Percentiles rank a stretch among this genome's conserved stretches.
phyloP scores from a whole-genome alignment of 1,284 basidiomycete species.

The Entoloma clypeatum region DNA sequence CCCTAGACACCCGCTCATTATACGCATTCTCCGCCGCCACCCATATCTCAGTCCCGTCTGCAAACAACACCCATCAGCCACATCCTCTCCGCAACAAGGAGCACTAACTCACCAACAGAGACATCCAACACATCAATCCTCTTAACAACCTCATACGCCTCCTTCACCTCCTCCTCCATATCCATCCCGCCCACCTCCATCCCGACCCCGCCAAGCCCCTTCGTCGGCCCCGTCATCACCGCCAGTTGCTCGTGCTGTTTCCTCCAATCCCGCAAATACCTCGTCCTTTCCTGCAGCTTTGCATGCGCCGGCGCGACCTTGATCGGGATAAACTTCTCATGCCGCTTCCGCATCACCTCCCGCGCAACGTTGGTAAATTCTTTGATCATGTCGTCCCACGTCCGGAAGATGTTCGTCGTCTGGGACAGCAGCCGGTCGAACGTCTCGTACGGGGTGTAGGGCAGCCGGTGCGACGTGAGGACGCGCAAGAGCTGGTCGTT shows the following conservation, averaged over 20 bases:
- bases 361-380: constrained; percentile 97
- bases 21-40: constrained; percentile 95
- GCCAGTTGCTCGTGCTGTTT: constrained; percentile 98
- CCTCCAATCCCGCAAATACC: constrained; percentile 89
- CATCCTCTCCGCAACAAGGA: neutral
- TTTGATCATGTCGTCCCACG: constrained; percentile 97
- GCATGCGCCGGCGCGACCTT: constrained; percentile 91
- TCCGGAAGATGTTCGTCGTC: constrained; percentile 82
- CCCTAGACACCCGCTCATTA: constrained; percentile 94
- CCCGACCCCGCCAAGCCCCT: constrained; percentile 70
- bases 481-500: constrained; percentile 93
- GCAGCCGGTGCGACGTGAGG: constrained; percentile 83
- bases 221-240: constrained; percentile 95
- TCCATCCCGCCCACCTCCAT: constrained; percentile 83
- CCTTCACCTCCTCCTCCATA: constrained; percentile 96
- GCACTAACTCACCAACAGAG: constrained; percentile 59
- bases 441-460: constrained; percentile 91
- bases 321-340: constrained; percentile 96
- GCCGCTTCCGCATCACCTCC: constrained; percentile 89
- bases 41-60: constrained; percentile 99
- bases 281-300: constrained; percentile 85
- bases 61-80: constrained; percentile 11
- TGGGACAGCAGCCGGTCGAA: constrained; percentile 85
- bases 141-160: constrained; percentile 94
- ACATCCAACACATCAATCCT: constrained; percentile 96